phyloP scores from a whole-genome alignment of 2,329 filamentous ascomycete genomes.

The Fusarium fujikuroi region DNA sequence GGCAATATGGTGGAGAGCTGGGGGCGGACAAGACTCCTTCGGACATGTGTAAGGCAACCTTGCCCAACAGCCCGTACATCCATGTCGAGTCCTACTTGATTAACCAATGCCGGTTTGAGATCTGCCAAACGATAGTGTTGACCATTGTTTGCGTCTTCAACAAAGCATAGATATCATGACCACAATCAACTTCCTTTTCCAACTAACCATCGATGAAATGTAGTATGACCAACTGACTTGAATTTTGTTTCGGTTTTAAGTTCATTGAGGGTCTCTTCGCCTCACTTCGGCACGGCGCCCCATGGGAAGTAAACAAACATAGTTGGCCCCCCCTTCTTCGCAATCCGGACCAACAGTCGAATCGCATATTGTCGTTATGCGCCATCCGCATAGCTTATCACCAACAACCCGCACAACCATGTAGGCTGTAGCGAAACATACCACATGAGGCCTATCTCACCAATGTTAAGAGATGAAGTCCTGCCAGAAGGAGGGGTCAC shows the following conservation, averaged over 20 bases:
- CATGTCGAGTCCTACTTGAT: slow-evolving; percentile 18
- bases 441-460: slow-evolving; percentile 9
- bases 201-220: slow-evolving; percentile 2
- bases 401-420: slow-evolving; percentile 36
- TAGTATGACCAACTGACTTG: background rate
- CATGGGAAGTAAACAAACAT: slow-evolving; percentile 30
- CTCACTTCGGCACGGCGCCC: slow-evolving; percentile 16
- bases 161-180: slow-evolving; percentile 1
- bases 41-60: slow-evolving; percentile 14
- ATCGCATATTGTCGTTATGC: slow-evolving; percentile 27
- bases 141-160: slow-evolving; percentile 16
- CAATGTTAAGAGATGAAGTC: background rate
- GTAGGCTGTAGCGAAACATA: slow-evolving; percentile 21
- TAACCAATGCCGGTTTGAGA: slow-evolving; percentile 16
- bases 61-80: slow-evolving; percentile 2
- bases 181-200: slow-evolving; percentile 4
- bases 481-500: slow-evolving; percentile 18
- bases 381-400: slow-evolving; percentile 36
- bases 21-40: slow-evolving; percentile 12
- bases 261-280: background rate
- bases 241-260: slow-evolving; percentile 8
- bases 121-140: slow-evolving; percentile 33
- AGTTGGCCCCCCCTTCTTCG: slow-evolving; percentile 13
- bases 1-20: slow-evolving; percentile 15
- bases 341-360: slow-evolving; percentile 33